Evolutionary conservation across 2,329 filamentous ascomycete genomes (phyloP), one percentile per base, ranked within the genome.

Genomic region (Aciculosporium take): DNA sequence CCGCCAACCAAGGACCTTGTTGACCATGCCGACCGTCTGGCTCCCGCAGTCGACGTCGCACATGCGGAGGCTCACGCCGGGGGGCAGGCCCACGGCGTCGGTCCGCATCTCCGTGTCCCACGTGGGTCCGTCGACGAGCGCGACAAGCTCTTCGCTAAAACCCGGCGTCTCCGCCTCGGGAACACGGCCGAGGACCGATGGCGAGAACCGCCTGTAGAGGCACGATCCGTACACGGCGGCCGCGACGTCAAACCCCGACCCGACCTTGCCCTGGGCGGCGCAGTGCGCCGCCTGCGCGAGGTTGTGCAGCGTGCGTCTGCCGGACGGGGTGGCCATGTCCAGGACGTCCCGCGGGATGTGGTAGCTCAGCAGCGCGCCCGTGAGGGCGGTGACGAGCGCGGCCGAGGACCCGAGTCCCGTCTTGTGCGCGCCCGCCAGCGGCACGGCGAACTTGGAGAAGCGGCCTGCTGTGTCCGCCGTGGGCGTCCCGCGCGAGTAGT

Each of bases 11-110:
- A 96, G 69, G 12, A 98, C 84, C 56, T 84, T 76, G 65, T 89
- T 94, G 29, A 95, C 91, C 91, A 98, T 96, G 12, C 86, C 76
- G 0, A 94, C 88, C 7, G 89, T 96, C 65, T 94, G 76, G 37
- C 81, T 89, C 25, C 91, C 91, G 56, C 88, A 94, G 57, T 93
- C 85, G 6, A 98, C 91, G 56, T 98, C 91, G 56, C 87, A 94
- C 81, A 98, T 91, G 45, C 93, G 75, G 49, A 96, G 68, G 20
- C 81, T 74, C 50, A 94, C 65, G 1, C 84, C 85, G 1, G 60
- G 53, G 0, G 89, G 88, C 44, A 96, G 69, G 45, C 69, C 71
- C 40, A 89, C 77, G 13, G 69, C 73, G 5, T 79, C 76, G 52
- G 85, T 81, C 25, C 65, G 62, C 37, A 93, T 78, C 53, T 87